Evolutionary conservation across 805 yeast genomes (phyloP).

Genomic region (Myxozyma kluyveri): DNA sequence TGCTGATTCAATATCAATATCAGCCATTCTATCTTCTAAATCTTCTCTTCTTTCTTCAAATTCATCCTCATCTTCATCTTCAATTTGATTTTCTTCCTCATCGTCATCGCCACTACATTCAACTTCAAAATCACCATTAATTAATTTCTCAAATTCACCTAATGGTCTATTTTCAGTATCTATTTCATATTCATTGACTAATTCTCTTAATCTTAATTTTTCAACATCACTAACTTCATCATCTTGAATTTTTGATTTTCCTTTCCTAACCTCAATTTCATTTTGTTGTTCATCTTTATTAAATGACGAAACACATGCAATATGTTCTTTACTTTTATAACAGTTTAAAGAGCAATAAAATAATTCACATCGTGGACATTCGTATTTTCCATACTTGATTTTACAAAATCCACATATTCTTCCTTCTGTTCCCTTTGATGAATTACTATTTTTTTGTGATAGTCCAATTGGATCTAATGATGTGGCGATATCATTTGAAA

Average conservation of each 20-base stretch:
- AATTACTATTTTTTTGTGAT: neutral
- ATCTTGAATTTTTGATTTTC: neutral
- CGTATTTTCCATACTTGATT: conserved; percentile 14
- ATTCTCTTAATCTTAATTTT: conserved; percentile 13
- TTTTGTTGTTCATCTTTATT: conserved; percentile 6
- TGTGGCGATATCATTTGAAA: neutral
- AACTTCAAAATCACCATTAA: neutral
- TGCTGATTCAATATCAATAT: conserved; percentile 23
- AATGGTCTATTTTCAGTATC: conserved; percentile 23
- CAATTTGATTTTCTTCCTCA: conserved; percentile 4
- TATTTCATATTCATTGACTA: conserved; percentile 22
- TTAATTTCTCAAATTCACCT: conserved; percentile 15
- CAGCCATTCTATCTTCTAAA: conserved; percentile 15
- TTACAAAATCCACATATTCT: conserved; percentile 16
- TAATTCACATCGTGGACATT: conserved; percentile 23
- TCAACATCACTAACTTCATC: conserved; percentile 5
- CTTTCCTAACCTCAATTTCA: neutral
- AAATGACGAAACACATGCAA: conserved; percentile 15
- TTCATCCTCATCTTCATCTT: conserved; percentile 10
- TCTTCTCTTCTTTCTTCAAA: conserved; percentile 13
- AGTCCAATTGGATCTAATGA: neutral
- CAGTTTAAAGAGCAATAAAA: conserved; percentile 24
- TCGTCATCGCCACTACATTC: conserved; percentile 3
- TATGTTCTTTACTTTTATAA: conserved; percentile 11
- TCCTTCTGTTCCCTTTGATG: neutral